A percentile compares a stretch with the other conserved stretches of the same genome.
These are phyloP conservation scores for Cudoniella acicularis DNA, from an alignment of 495 filamentous ascomycete species.

Conservation along the genomic window DNA sequence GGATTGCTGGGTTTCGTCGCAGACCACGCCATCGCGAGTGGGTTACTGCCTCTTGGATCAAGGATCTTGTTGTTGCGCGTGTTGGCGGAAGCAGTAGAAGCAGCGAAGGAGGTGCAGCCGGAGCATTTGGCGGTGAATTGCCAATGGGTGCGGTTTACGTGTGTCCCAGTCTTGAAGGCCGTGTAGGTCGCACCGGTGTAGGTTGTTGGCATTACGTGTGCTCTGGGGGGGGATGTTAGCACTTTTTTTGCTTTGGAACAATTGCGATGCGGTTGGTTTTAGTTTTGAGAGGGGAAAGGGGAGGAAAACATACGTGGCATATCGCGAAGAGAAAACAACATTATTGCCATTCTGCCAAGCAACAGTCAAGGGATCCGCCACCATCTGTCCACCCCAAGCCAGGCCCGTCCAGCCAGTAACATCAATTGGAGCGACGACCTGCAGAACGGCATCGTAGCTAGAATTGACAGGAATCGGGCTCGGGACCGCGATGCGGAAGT, in stretches of 20 bases:
- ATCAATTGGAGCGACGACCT: constrained; percentile 28
- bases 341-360: constrained; percentile 33
- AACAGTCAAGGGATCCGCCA: constrained; percentile 31
- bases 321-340: constrained; percentile 8
- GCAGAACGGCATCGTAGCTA: constrained; percentile 9
- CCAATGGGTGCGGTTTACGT: not conserved
- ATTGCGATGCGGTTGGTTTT: not conserved
- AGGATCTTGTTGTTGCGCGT: not conserved
- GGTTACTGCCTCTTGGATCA: not conserved
- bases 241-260: not conserved
- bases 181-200: not conserved
- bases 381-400: constrained; percentile 33
- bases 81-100: not conserved
- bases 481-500: constrained; percentile 32
- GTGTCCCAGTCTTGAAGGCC: not conserved
- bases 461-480: not conserved
- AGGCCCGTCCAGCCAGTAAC: constrained; percentile 26
- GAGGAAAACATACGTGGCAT: not conserved
- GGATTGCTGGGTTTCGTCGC: not conserved
- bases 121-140: constrained; percentile 1
- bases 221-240: too few species aligned
- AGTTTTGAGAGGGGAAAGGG: not conserved
- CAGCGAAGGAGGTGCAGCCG: not conserved
- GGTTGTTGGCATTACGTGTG: not conserved
- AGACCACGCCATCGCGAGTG: not conserved